Conservation (phyloP, 495 filamentous ascomycete genomes). For the Neurospora intermedia region DNA sequence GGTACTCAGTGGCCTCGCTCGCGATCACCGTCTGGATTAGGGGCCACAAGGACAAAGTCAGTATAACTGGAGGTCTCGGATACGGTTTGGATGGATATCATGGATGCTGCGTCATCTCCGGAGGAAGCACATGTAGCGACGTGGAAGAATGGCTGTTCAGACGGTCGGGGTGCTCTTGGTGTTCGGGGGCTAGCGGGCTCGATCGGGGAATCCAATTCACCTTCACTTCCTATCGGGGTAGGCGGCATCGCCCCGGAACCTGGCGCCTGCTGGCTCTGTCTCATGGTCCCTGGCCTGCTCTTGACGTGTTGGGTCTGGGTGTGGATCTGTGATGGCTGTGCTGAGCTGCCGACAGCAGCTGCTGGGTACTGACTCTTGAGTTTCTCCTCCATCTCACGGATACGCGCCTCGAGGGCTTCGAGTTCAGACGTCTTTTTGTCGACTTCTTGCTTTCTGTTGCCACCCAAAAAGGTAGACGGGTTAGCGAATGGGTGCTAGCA, state of each 20-base stretch:
- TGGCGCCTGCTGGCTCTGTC: constrained; percentile 29
- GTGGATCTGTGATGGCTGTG: neutral
- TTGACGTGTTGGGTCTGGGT: constrained; percentile 16
- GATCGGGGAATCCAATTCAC: constrained; percentile 35
- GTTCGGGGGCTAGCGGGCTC: constrained; percentile 5
- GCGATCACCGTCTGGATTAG: constrained; percentile 27
- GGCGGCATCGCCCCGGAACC: constrained; percentile 42
- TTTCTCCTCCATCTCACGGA: constrained; percentile 75
- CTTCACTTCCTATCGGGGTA: constrained; percentile 47
- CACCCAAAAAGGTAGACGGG: neutral
- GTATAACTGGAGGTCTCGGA: constrained; percentile 19
- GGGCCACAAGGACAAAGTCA: constrained; percentile 24
- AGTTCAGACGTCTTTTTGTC: constrained; percentile 67
- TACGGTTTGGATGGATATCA: constrained; percentile 12
- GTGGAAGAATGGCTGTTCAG: neutral
- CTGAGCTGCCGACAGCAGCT: constrained; percentile 1
- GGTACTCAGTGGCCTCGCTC: constrained; percentile 19
- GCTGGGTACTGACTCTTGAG: constrained; percentile 40
- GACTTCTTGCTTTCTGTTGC: constrained; percentile 56
- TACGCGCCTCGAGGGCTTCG: constrained; percentile 69
- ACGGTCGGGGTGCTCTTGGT: neutral
- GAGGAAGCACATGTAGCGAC: neutral
- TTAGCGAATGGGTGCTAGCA: constrained; percentile 7
- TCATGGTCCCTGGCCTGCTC: constrained; percentile 32
- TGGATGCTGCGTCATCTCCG: constrained; percentile 14